A percentile compares a stretch with the other conserved stretches of the same genome.
phyloP scores from a whole-genome alignment of 2,329 filamentous ascomycete species.

The Madurella fahalii region DNA sequence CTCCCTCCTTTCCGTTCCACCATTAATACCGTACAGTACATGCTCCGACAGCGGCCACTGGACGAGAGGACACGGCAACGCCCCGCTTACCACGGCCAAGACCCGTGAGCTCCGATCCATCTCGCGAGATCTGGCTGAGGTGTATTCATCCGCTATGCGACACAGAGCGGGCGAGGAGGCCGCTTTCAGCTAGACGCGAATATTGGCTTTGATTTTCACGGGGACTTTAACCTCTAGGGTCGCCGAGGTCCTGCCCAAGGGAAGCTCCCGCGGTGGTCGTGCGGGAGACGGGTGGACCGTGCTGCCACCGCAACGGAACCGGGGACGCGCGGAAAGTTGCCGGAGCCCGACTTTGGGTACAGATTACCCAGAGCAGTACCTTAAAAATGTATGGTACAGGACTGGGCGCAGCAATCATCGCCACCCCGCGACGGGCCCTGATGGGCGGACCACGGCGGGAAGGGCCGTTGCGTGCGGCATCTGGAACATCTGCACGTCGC shows the following conservation, averaged over 20 bases:
- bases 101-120: background rate
- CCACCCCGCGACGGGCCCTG: conserved; percentile 18
- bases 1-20: too few relatives aligned
- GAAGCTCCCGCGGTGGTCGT: background rate
- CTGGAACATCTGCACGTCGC: conserved; percentile 13
- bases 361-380: background rate
- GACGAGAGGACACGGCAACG: background rate
- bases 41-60: background rate
- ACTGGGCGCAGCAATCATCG: conserved; percentile 10
- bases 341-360: conserved; percentile 1
- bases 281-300: background rate
- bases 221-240: too few relatives aligned
- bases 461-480: conserved; percentile 24
- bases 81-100: background rate
- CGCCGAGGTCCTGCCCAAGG: too few relatives aligned
- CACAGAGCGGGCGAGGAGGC: background rate
- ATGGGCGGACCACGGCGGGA: conserved; percentile 18
- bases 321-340: conserved; percentile 19
- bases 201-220: too few relatives aligned
- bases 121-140: background rate
- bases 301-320: background rate
- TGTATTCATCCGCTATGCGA: background rate
- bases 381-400: conserved; percentile 1
- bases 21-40: too few relatives aligned
- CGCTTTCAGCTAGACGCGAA: conserved; percentile 1